A percentile compares a stretch with the other conserved stretches of the same genome.
Evolutionary conservation across 148 eudicot genomes (phyloP).

Genomic region (Chenopodium formosanum): DNA sequence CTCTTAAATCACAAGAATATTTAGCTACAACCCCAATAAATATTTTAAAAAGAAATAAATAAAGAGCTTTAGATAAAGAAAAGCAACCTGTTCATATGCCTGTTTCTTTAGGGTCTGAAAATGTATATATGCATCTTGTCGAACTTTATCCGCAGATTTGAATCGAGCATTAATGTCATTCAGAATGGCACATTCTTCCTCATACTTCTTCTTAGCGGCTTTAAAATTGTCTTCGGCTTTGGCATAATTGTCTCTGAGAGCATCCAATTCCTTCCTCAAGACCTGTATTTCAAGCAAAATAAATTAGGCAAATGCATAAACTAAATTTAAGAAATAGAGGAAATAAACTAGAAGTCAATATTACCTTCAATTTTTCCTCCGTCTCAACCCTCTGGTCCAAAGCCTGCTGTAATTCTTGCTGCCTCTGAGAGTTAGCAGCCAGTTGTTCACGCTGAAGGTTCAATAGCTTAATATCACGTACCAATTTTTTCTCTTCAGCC

Average conservation of each 20-base stretch:
- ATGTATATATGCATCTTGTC: slow-evolving; percentile 60
- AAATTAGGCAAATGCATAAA: slow-evolving; percentile 5
- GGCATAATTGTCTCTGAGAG: slow-evolving; percentile 46
- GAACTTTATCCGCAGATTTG: slow-evolving; percentile 50
- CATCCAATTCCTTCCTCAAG: slow-evolving; percentile 65
- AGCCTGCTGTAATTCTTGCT: slow-evolving; percentile 75
- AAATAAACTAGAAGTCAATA: not conserved
- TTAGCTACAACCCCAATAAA: not conserved
- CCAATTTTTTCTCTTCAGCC: slow-evolving; percentile 74
- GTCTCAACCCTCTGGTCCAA: slow-evolving; percentile 52
- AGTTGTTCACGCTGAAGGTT: slow-evolving; percentile 64
- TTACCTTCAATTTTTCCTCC: slow-evolving; percentile 77
- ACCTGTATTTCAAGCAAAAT: slow-evolving; percentile 36
- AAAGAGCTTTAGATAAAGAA: not conserved
- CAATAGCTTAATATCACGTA: slow-evolving; percentile 86
- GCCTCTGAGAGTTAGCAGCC: slow-evolving; percentile 54
- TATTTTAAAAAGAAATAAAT: not conserved
- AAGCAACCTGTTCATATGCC: slow-evolving; percentile 63
- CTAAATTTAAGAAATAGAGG: not conserved
- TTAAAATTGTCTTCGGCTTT: slow-evolving; percentile 47
- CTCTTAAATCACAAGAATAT: not conserved
- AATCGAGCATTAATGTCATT: slow-evolving; percentile 42
- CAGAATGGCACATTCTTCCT: slow-evolving; percentile 46
- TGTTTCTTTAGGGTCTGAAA: slow-evolving; percentile 48
- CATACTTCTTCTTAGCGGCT: slow-evolving; percentile 49